Conservation (phyloP, 176 grass and related monocot genomes). For the Saccharum officinarum region DNA sequence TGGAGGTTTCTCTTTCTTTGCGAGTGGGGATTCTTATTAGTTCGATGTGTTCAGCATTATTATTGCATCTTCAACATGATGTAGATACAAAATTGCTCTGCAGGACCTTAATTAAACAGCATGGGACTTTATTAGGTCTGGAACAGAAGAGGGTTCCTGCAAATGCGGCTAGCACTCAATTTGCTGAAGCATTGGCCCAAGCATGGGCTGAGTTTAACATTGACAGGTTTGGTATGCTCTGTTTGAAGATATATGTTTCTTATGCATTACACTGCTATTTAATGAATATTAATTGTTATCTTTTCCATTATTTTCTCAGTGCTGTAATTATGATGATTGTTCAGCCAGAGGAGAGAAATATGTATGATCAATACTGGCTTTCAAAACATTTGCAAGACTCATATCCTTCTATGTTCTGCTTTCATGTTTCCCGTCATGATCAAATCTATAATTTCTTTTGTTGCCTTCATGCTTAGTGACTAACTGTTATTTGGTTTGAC, state of each 20-base stretch:
- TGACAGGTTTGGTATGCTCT: slow-evolving; percentile 59
- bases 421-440: background rate
- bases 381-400: slow-evolving; percentile 70
- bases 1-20: background rate
- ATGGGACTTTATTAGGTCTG: slow-evolving; percentile 65
- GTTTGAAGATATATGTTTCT: slow-evolving; percentile 25
- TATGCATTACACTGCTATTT: background rate
- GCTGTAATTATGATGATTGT: slow-evolving; percentile 90
- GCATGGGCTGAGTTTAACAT: slow-evolving; percentile 74
- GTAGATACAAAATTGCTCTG: slow-evolving; percentile 23
- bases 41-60: background rate
- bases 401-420: slow-evolving; percentile 68
- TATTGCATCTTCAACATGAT: background rate
- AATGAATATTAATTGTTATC: slow-evolving; percentile 25
- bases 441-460: background rate
- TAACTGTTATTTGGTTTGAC: background rate
- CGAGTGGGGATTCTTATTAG: background rate
- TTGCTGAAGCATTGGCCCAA: slow-evolving; percentile 70
- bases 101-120: slow-evolving; percentile 67
- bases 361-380: slow-evolving; percentile 98
- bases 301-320: slow-evolving; percentile 47
- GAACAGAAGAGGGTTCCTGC: slow-evolving; percentile 71
- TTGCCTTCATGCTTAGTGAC: background rate
- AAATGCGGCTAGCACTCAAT: slow-evolving; percentile 62
- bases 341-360: slow-evolving; percentile 93